Conservation (phyloP, 805 yeast genomes). For the Pichia californica region DNA sequence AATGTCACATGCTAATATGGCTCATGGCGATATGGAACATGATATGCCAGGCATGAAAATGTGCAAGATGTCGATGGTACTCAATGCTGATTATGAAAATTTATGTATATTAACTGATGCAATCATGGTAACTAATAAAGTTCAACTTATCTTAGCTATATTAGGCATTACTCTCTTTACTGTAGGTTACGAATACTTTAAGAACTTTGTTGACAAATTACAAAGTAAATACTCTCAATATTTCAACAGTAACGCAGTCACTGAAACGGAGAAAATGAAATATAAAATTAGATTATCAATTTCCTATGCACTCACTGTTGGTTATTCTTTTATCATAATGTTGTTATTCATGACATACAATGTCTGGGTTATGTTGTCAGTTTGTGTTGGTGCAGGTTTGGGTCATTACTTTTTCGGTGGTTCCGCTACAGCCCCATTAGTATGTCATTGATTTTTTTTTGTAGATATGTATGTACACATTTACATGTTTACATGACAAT, state of each 20-base stretch:
- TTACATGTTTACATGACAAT: too few relatives aligned
- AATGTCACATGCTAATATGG: constrained; percentile 8
- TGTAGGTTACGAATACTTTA: constrained; percentile 33
- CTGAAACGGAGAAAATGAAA: constrained; percentile 15
- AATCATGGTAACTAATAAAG: constrained; percentile 34
- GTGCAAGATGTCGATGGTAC: constrained; percentile 35
- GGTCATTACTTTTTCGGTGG: constrained; percentile 31
- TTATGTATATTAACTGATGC: constrained; percentile 35
- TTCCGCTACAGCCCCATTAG: constrained; percentile 16
- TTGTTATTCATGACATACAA: constrained; percentile 43
- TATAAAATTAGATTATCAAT: constrained; percentile 26
- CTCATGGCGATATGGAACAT: constrained; percentile 10
- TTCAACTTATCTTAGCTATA: constrained; percentile 30
- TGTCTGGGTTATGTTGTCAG: constrained; percentile 40
- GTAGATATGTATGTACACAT: background rate
- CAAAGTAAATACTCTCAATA: constrained; percentile 16
- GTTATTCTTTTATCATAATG: constrained; percentile 40
- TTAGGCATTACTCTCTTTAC: constrained; percentile 28
- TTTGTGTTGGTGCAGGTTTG: constrained; percentile 34
- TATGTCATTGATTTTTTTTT: constrained; percentile 21
- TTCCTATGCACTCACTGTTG: constrained; percentile 36
- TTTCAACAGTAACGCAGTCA: constrained; percentile 5
- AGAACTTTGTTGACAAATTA: constrained; percentile 21
- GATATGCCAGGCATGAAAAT: constrained; percentile 19
- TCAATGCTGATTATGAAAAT: constrained; percentile 38